Percentiles rank a stretch among this genome's conserved stretches.
Evolutionary conservation across 2,329 filamentous ascomycete genomes (phyloP).

Genomic region (Nothophaeocryptopus gaeumannii): DNA sequence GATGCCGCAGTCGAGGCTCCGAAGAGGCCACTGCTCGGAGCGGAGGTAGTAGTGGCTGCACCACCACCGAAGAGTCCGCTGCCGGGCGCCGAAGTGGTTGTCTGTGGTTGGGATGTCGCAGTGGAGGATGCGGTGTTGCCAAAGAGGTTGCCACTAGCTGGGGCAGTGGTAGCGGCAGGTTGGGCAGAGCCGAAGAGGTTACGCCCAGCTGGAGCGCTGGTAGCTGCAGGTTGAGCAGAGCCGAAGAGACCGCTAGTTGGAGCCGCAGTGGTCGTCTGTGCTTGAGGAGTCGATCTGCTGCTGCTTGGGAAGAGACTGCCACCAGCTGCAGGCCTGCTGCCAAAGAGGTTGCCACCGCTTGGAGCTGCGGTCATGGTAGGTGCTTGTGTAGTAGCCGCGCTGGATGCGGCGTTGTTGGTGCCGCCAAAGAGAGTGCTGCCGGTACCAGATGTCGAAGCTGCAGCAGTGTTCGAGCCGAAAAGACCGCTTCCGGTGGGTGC

Average conservation of each 20-base stretch:
- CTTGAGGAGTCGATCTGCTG: not conserved
- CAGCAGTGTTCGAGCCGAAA: slow-evolving; percentile 2
- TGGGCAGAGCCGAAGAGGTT: not conserved
- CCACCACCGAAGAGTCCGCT: slow-evolving; percentile 12
- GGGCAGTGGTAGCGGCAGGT: slow-evolving; percentile 6
- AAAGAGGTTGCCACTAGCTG: slow-evolving; percentile 6
- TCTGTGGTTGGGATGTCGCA: not conserved
- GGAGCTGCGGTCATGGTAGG: slow-evolving; percentile 3
- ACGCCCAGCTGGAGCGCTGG: not conserved
- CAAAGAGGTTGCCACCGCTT: slow-evolving; percentile 6
- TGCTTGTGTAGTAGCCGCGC: slow-evolving; percentile 4
- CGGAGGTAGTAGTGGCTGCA: slow-evolving; percentile 1
- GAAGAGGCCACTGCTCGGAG: not conserved
- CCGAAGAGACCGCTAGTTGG: slow-evolving; percentile 4
- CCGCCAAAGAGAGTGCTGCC: slow-evolving; percentile 12
- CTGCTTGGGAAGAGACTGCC: not conserved
- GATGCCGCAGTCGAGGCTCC: not conserved
- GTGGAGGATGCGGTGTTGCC: slow-evolving; percentile 4
- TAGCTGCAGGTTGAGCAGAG: not conserved
- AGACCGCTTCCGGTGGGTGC: not conserved
- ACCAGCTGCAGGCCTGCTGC: not conserved
- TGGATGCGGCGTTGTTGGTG: not conserved
- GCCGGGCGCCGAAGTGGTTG: slow-evolving; percentile 3
- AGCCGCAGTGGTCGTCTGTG: slow-evolving; percentile 6
- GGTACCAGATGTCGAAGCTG: not conserved